A percentile compares a stretch with the other conserved stretches of the same genome.
Evolutionary conservation across 169 alveolate species (phyloP).

Genomic region (Eimeria mitis): DNA sequence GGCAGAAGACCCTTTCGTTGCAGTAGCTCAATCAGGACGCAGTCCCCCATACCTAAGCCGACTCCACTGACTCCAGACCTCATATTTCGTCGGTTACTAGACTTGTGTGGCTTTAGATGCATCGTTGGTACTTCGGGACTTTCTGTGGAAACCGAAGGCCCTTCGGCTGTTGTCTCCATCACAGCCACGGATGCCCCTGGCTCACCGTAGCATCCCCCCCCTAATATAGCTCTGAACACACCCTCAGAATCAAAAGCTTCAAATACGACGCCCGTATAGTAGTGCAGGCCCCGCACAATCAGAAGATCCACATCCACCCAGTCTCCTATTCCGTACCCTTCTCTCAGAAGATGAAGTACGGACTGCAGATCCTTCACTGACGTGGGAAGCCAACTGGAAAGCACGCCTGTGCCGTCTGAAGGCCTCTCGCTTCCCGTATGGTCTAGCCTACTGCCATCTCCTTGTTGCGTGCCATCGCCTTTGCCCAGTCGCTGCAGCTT

Average conservation of each 20-base stretch:
- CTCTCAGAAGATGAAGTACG: constrained; percentile 25
- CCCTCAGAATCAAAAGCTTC: constrained; percentile 86
- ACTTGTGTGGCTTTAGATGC: background rate
- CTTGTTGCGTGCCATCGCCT: background rate
- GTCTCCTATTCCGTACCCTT: constrained; percentile 47
- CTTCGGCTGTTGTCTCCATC: background rate
- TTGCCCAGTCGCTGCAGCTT: background rate
- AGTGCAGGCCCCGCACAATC: constrained; percentile 86
- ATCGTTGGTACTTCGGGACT: background rate
- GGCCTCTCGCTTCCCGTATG: background rate
- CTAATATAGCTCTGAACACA: constrained; percentile 79
- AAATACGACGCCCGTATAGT: constrained; percentile 85
- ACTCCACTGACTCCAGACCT: constrained; percentile 66
- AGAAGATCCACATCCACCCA: constrained; percentile 73
- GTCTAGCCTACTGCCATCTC: background rate
- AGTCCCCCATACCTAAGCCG: constrained; percentile 87
- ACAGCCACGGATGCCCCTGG: background rate
- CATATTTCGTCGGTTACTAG: background rate
- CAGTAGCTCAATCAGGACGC: constrained; percentile 83
- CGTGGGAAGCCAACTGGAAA: background rate
- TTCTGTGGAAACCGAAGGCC: background rate
- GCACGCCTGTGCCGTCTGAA: background rate
- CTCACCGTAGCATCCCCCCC: constrained; percentile 69
- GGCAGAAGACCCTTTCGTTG: constrained; percentile 69
- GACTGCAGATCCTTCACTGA: constrained; percentile 22